Percentiles rank a stretch among this genome's conserved stretches.
These are phyloP conservation scores for Pythium rhizo-oryzae DNA, from an alignment of 352 stramenopile species.

Conservation along the genomic window DNA sequence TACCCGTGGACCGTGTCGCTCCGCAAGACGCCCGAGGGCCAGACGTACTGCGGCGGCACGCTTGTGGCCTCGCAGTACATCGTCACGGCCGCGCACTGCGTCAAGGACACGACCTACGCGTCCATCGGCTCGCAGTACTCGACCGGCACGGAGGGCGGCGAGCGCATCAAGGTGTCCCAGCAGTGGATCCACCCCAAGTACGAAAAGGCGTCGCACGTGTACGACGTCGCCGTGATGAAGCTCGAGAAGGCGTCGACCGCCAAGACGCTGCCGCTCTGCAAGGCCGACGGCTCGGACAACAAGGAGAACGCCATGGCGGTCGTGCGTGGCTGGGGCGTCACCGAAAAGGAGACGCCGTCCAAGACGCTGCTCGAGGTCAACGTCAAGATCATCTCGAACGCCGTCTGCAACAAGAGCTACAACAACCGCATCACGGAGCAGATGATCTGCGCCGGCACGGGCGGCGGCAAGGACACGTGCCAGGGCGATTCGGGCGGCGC, in stretches of 20 bases:
- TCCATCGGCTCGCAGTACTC: slow-evolving; percentile 54
- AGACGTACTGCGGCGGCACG: slow-evolving; percentile 66
- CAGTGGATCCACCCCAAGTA: slow-evolving; percentile 56
- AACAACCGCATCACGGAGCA: slow-evolving; percentile 54
- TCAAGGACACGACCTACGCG: slow-evolving; percentile 49
- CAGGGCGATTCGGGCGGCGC: slow-evolving; percentile 71
- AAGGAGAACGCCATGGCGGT: slow-evolving; percentile 52
- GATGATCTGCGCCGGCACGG: slow-evolving; percentile 64
- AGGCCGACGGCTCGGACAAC: slow-evolving; percentile 51
- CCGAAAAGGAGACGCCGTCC: slow-evolving; percentile 41
- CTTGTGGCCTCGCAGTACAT: slow-evolving; percentile 69
- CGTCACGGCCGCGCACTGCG: slow-evolving; percentile 74
- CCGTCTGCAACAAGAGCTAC: slow-evolving; percentile 61
- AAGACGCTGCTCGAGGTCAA: slow-evolving; percentile 55
- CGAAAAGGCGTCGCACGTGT: slow-evolving; percentile 52
- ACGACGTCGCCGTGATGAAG: slow-evolving; percentile 61
- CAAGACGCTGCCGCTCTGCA: slow-evolving; percentile 37
- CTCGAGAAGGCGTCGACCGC: slow-evolving; percentile 43
- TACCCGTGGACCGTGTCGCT: slow-evolving; percentile 65
- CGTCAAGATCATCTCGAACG: slow-evolving; percentile 58
- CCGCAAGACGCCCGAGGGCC: slow-evolving; percentile 41
- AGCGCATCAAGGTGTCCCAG: slow-evolving; percentile 51
- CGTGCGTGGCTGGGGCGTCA: slow-evolving; percentile 64
- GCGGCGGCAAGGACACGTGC: slow-evolving; percentile 51
- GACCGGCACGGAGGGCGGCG: slow-evolving; percentile 41